phyloP scores from a whole-genome alignment of 345 rosid genomes.

The Conringia planisiliqua region DNA sequence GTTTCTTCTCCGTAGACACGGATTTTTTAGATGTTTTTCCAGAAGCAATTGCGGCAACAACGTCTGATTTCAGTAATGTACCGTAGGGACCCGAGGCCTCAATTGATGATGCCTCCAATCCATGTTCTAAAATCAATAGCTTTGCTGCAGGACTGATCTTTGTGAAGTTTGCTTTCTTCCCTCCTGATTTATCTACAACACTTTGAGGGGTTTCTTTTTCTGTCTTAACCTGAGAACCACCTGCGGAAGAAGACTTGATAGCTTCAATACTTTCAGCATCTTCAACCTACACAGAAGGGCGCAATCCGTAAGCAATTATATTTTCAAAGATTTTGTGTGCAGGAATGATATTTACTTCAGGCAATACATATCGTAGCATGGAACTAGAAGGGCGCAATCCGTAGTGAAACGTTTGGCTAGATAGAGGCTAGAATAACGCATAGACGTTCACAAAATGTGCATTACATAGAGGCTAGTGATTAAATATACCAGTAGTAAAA shows the following conservation, averaged over 20 bases:
- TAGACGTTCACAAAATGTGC: neutral
- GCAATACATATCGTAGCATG: neutral
- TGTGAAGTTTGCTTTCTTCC: conserved; percentile 44
- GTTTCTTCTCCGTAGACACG: conserved; percentile 40
- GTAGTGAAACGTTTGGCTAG: conserved; percentile 10
- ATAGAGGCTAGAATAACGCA: conserved; percentile 7
- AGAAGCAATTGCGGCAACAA: conserved; percentile 72
- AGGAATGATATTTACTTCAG: conserved; percentile 10
- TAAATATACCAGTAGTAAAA: neutral
- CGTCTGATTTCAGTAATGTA: conserved; percentile 84
- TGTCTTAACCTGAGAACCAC: conserved; percentile 43
- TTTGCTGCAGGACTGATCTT: conserved; percentile 94
- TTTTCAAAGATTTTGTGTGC: neutral
- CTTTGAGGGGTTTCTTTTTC: conserved; percentile 44
- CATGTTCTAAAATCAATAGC: conserved; percentile 66
- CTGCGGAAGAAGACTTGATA: conserved; percentile 51
- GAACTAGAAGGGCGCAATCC: conserved; percentile 7
- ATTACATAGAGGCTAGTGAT: conserved; percentile 14
- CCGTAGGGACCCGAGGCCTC: conserved; percentile 80
- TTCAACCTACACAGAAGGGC: conserved; percentile 66
- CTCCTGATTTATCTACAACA: conserved; percentile 40
- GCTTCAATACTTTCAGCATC: conserved; percentile 66
- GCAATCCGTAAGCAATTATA: neutral
- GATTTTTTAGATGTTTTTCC: conserved; percentile 55
- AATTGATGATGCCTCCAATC: conserved; percentile 74